Conservation (phyloP, 805 yeast species). For the Yamadazyma takamatsuzukensis region DNA sequence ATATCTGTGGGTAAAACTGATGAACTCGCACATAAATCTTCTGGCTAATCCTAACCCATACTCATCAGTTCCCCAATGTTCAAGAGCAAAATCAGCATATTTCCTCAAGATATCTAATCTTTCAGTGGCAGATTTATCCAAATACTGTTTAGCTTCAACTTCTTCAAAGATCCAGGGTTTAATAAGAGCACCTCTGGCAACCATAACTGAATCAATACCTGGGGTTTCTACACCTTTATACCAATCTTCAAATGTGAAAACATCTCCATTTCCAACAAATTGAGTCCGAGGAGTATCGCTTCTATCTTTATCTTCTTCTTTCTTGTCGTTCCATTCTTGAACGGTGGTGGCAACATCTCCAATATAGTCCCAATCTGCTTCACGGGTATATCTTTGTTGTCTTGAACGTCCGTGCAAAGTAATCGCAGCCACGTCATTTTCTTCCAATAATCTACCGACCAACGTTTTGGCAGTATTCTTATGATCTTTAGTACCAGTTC, state of each 20-base stretch:
- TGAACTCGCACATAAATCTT: constrained; percentile 88
- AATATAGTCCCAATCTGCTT: constrained; percentile 92
- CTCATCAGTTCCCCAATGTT: constrained; percentile 98
- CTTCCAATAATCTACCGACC: constrained; percentile 66
- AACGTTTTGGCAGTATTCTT: constrained; percentile 84
- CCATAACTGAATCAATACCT: constrained; percentile 91
- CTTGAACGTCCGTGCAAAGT: constrained; percentile 96
- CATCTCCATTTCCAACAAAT: constrained; percentile 94
- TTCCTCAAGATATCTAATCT: constrained; percentile 70
- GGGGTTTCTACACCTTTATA: constrained; percentile 59
- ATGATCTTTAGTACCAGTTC: constrained; percentile 85
- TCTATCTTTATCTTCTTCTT: constrained; percentile 57
- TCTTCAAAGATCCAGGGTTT: constrained; percentile 99
- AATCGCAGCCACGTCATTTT: constrained; percentile 83
- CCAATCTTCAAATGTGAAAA: constrained; percentile 87
- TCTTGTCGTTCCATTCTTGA: constrained; percentile 51
- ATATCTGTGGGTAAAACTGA: constrained; percentile 91
- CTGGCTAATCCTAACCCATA: constrained; percentile 87
- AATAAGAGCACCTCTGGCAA: constrained; percentile 95
- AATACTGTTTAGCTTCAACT: constrained; percentile 79
- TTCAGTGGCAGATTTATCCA: constrained; percentile 89
- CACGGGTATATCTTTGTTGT: constrained; percentile 88
- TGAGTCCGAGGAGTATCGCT: constrained; percentile 62
- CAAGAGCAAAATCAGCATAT: constrained; percentile 77
- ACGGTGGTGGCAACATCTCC: constrained; percentile 68